Conservation (phyloP, 2,329 filamentous ascomycete species). For the Colletotrichum tropicale region DNA sequence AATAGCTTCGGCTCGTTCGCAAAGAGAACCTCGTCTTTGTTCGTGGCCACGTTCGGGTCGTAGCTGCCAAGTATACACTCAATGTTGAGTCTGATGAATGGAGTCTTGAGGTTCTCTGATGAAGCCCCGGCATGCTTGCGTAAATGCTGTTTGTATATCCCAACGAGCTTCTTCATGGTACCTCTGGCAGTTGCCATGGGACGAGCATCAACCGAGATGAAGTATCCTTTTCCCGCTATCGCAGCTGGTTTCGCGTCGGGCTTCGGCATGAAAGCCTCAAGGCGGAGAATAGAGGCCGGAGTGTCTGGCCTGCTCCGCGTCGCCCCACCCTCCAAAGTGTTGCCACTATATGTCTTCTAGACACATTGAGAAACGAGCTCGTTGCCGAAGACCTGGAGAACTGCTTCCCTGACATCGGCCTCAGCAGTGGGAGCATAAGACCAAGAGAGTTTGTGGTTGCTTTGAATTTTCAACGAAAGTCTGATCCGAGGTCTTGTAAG, state of each 20-base stretch:
- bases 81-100: constrained; percentile 70
- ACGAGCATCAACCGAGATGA: constrained; percentile 71
- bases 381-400: constrained; percentile 65
- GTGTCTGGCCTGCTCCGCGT: not conserved
- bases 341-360: constrained; percentile 31
- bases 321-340: not conserved
- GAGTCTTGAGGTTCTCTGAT: constrained; percentile 43
- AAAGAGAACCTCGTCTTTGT: constrained; percentile 77
- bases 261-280: constrained; percentile 65
- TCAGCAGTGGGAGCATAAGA: constrained; percentile 63
- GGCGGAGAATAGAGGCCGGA: constrained; percentile 29
- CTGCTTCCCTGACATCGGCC: constrained; percentile 59
- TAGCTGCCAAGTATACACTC: constrained; percentile 66
- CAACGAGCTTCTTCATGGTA: constrained; percentile 62
- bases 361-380: constrained; percentile 60
- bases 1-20: constrained; percentile 53
- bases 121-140: constrained; percentile 27
- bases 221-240: constrained; percentile 55
- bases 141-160: constrained; percentile 57
- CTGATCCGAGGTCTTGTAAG: constrained; percentile 68
- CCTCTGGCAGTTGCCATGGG: constrained; percentile 63
- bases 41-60: constrained; percentile 73
- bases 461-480: constrained; percentile 64
- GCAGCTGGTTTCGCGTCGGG: constrained; percentile 46
- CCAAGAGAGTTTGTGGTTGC: constrained; percentile 59